phyloP scores from a whole-genome alignment of 345 rosid species.

The Bruguiera gymnorhiza region DNA sequence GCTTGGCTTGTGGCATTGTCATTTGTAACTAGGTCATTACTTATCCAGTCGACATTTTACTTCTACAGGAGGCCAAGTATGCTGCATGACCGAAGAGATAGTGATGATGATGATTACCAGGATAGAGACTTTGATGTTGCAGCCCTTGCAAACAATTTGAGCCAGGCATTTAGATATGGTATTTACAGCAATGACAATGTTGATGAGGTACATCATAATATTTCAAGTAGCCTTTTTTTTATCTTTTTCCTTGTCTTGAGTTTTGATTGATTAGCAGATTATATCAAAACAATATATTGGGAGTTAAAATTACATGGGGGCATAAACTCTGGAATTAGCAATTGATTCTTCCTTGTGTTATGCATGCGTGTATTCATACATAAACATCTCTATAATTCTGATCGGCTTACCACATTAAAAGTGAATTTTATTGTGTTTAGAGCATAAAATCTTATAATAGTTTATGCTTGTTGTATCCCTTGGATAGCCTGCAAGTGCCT shows the following conservation, averaged over 20 bases:
- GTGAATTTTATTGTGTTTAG: too few relatives aligned
- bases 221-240: neutral
- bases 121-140: constrained; percentile 97
- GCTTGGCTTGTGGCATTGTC: neutral
- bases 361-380: too few relatives aligned
- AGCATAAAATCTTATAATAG: too few relatives aligned
- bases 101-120: constrained; percentile 91
- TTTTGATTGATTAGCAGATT: too few relatives aligned
- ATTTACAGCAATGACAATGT: constrained; percentile 71
- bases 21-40: neutral
- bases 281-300: too few relatives aligned
- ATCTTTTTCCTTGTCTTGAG: neutral
- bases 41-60: neutral
- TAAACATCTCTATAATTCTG: too few relatives aligned
- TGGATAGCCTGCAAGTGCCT: too few relatives aligned
- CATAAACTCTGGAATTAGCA: too few relatives aligned
- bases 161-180: constrained; percentile 89
- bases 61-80: constrained; percentile 83
- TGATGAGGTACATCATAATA: constrained; percentile 57
- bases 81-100: constrained; percentile 80
- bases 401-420: too few relatives aligned
- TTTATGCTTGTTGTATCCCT: too few relatives aligned
- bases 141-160: constrained; percentile 83
- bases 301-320: too few relatives aligned
- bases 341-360: too few relatives aligned